Base-by-base conservation (phyloP, 2,329 filamentous ascomycete genomes). In the Phialocephala sp. region DNA sequence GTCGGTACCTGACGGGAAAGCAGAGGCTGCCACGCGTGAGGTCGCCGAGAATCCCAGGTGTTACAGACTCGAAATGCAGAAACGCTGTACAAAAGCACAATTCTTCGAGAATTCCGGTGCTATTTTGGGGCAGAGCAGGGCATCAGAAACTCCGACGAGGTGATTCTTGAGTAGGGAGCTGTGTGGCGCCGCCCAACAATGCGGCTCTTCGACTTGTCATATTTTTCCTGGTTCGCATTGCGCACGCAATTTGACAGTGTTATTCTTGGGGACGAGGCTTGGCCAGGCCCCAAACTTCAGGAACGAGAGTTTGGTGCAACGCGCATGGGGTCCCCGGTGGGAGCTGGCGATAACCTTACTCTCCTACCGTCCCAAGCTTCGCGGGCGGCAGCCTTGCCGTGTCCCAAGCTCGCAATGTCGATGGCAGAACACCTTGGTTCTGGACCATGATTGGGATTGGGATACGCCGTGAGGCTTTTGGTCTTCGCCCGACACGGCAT, bases 241-340 rank as follows among this genome's bases (percentile, higher is more conserved):
- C 60, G 45, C 55, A 22, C 55, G 36, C 54, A 64, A 50, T 56
- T 56, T 64, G 61, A 56, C 24, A 41, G 41, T 60, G 32, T 64
- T 61, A 66, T 56, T 61, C 60, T 62, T 66, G 61, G 59, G 47
- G 41, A 62, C 39, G 54, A 39, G 61, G 65, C 65, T 59, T 66
- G 57, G 45, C 55, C 24, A 45, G 56, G 61, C n/a, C n/a, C 41
- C 41, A 59, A 59, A 37, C 39, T 50, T 60, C 39, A 43, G 41
- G 57, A 54, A 63, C 60, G 32, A 67, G 36, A 62, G 50, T 18
- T 54, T 54, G 35, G 50, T 54, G 50, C 50, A 32, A 54, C 50
- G 11, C 24, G 24, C 20, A 52, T 52, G 47, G 47, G 24, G 22
- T 14, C 14, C 2, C 18, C 15, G n/a, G 50, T 54, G 50, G 50